phyloP scores from a whole-genome alignment of 805 yeast species.

The Yarrowia sp. region DNA sequence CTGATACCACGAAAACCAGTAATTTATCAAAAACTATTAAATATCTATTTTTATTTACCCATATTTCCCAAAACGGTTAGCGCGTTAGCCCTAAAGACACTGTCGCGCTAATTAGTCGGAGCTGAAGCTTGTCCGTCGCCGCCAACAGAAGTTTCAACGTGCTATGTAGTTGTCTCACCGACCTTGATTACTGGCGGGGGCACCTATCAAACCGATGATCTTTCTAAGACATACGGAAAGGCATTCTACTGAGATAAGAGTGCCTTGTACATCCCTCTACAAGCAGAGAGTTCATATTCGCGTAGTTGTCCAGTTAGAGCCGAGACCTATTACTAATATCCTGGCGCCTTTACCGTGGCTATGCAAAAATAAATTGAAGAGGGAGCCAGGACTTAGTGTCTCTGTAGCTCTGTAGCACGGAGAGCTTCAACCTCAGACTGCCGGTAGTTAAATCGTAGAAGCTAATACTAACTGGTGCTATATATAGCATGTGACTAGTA shows the following conservation, averaged over 20 bases:
- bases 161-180: background rate
- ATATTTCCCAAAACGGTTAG: background rate
- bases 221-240: background rate
- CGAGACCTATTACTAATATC: too few species aligned
- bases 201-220: background rate
- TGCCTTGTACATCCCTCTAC: too few species aligned
- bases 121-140: background rate
- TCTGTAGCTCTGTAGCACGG: background rate
- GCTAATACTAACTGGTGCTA: background rate
- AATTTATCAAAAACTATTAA: too few species aligned
- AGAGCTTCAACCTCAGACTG: background rate
- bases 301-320: too few species aligned
- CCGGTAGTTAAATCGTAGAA: too few species aligned
- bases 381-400: background rate
- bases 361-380: background rate
- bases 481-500: background rate
- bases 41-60: background rate
- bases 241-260: background rate
- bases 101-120: background rate
- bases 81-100: background rate
- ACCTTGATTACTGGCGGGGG: background rate
- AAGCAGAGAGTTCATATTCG: too few species aligned
- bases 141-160: background rate
- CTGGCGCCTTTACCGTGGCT: background rate
- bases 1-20: too few species aligned